Evolutionary conservation across 345 rosid species (phyloP), one percentile per base, ranked within the genome.

Genomic region (Populus pruinosa): DNA sequence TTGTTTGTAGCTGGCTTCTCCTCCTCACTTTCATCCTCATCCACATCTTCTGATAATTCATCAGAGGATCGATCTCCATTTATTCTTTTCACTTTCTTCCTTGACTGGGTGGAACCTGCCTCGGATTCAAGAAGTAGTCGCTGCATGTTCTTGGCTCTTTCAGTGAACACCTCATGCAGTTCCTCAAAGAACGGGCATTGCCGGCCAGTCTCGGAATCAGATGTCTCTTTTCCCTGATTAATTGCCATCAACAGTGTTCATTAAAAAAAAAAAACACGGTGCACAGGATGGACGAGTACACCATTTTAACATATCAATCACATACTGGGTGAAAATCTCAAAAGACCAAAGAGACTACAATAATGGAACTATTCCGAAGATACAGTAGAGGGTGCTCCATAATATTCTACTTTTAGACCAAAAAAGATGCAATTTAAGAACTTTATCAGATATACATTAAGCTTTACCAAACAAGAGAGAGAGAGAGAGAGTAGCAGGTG

Each of bases 121-220:
- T 82, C 88, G 0, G 91, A 74, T 55, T 87, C 86, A 63, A 83
- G 72, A 70, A 81, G 83, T 35, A 80, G 47, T 29, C 81, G 77
- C 75, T 83, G 93, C 88, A 86, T 72, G 72, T 67, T 86, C 71
- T 80, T 85, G 3, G 81, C 84, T 70, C 89, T 86, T 72, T 79
- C 88, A 29, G 78, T 70, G 81, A 90, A 88, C 9, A 87, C 76
- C 1, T 81, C 83, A 27, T 88, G 89, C 64, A 90, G 80, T 39
- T 90, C 90, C 69, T 87, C 88, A 49, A 84, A 90, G 81, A 90
- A 90, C 2, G 86, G 89, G 61, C 87, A 90, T 43, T 82, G 86
- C 72, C 81, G 71, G 53, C 86, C 87, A 67, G 72, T 83, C 63
- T 87, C 88, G 6, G 86, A 83, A 81, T 87, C 87, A 49, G 88